phyloP scores from a whole-genome alignment of 2,329 filamentous ascomycete species.

The Lecanicillium sp. region DNA sequence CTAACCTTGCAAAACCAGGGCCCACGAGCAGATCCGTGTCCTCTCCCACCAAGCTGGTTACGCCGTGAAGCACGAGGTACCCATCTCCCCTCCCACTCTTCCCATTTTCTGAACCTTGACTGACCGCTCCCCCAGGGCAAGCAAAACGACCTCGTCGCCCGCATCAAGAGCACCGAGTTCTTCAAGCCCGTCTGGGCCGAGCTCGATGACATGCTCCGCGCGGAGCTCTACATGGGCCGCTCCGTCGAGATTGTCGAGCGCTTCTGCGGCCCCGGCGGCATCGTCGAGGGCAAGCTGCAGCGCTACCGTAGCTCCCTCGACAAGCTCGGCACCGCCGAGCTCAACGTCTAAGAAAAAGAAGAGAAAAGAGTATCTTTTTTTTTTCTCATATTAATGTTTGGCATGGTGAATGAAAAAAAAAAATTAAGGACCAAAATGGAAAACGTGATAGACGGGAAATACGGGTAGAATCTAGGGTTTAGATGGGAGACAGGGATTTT shows the following conservation, averaged over 20 bases:
- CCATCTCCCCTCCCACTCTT: background rate
- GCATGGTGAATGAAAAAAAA: too few species aligned
- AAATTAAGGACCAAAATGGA: too few species aligned
- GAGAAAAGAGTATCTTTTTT: too few species aligned
- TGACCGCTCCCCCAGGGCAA: constrained; percentile 58
- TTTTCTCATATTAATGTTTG: too few species aligned
- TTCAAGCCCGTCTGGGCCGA: constrained; percentile 68
- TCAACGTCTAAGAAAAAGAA: constrained; percentile 32
- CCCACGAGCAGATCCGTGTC: constrained; percentile 82
- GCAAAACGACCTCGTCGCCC: constrained; percentile 73
- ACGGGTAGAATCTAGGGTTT: too few species aligned
- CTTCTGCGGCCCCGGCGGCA: constrained; percentile 35
- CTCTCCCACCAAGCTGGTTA: constrained; percentile 69
- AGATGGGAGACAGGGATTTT: too few species aligned
- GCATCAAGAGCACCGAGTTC: constrained; percentile 67
- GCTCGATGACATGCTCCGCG: constrained; percentile 60
- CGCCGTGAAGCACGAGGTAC: constrained; percentile 44
- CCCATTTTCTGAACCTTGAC: background rate
- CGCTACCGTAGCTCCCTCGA: constrained; percentile 33
- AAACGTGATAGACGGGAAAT: too few species aligned
- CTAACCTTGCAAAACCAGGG: constrained; percentile 26
- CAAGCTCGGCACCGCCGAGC: constrained; percentile 29
- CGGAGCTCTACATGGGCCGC: constrained; percentile 47
- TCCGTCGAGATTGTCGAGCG: constrained; percentile 39
- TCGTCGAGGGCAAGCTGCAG: constrained; percentile 32